Conservation (phyloP, 2,329 filamentous ascomycete species). For the Calonectria pseudoreteaudii region DNA sequence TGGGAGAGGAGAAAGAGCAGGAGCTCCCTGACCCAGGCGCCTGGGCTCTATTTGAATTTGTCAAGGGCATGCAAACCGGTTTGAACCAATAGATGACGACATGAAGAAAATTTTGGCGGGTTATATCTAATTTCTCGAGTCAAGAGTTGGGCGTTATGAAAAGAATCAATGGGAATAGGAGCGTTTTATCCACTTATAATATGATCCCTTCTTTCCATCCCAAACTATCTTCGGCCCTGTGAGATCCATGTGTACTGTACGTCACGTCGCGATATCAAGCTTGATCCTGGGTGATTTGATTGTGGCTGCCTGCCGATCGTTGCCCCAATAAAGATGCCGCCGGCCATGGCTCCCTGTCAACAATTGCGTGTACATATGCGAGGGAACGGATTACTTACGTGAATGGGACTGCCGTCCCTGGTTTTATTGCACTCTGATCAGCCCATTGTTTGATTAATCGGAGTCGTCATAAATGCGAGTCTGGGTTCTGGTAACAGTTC, state of each 20-base stretch:
- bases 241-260: not conserved
- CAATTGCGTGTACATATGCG: not conserved
- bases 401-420: not conserved
- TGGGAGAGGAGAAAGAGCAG: conserved; percentile 43
- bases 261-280: not conserved
- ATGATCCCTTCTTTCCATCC: not conserved
- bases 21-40: conserved; percentile 46
- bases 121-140: not conserved
- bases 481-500: not conserved
- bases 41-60: conserved; percentile 47
- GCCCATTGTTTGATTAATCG: not conserved
- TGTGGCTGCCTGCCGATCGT: not conserved
- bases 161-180: not conserved
- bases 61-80: conserved; percentile 11
- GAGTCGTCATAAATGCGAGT: not conserved
- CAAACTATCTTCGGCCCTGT: not conserved
- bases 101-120: not conserved
- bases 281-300: not conserved
- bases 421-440: not conserved
- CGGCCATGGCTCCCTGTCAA: not conserved
- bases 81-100: conserved; percentile 3
- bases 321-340: not conserved
- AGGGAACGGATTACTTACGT: not conserved
- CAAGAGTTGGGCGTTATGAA: conserved; percentile 2
- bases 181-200: not conserved